Conservation (phyloP, 129 eudicot species). For the Lactuca sativa region DNA sequence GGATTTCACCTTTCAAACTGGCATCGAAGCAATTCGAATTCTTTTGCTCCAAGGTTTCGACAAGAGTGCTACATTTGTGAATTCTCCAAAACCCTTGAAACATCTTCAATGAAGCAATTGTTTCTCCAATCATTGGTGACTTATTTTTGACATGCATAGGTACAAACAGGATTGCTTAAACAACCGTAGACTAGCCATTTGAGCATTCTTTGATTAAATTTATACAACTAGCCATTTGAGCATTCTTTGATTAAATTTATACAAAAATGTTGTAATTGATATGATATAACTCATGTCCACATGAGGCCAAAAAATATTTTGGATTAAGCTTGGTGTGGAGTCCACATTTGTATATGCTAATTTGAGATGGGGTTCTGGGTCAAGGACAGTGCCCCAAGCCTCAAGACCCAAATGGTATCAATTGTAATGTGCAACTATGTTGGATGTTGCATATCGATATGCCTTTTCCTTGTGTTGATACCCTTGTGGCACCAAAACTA, state of each 20-base stretch:
- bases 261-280: conserved; percentile 1
- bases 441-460: no score
- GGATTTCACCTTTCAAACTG: conserved; percentile 73
- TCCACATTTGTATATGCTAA: no score
- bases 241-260: neutral
- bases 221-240: neutral
- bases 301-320: no score
- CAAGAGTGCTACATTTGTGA: conserved; percentile 86
- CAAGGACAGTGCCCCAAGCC: no score
- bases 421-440: no score
- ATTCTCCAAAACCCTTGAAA: conserved; percentile 53
- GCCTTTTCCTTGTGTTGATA: no score
- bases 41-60: conserved; percentile 76
- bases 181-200: neutral
- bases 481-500: no score
- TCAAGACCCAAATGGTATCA: no score
- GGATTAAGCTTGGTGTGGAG: no score
- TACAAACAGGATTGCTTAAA: neutral
- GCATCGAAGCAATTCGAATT: conserved; percentile 77
- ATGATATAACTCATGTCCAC: neutral
- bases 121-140: neutral
- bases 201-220: neutral
- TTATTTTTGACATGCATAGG: neutral
- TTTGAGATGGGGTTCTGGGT: no score
- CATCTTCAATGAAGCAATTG: conserved; percentile 22